Evolutionary conservation across 1,284 basidiomycete genomes (phyloP), one percentile per base, ranked within the genome.

Genomic region (Ganoderma boninense): DNA sequence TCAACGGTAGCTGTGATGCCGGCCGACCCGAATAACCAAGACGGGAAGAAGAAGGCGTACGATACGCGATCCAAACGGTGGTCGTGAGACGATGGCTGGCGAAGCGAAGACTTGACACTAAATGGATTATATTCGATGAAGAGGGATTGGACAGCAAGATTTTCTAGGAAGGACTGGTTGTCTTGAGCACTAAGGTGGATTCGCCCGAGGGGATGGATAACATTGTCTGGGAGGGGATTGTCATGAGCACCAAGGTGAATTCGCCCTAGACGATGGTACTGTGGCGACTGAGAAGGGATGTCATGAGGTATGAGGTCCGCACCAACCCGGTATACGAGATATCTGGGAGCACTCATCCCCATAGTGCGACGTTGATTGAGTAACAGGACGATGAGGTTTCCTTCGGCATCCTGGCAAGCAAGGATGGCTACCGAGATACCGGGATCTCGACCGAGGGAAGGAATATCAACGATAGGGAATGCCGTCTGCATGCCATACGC

Each of bases 31-130:
- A 61, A 46, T 10, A 62, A 14, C 65, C 65, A 66, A 13, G 65
- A 35, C 13, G 65, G 65, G 59, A 66, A 66, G 59, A 66, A 66
- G 65, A 66, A 66, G 1, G 43, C 65, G 11, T 66, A 66, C 10
- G 65, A 66, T 23, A 60, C 42, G 29, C 29, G 14, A 35, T 26
- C 11, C 5, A 6, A 32, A 23, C 32, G 23, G 8, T 29, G 54
- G 10, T 11, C 42, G 13, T 20, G n/a, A 11, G 35, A 20, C 11
- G 13, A 5, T n/a, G 46, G 26, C 32, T 29, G 49, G n/a, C n/a
- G 7, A n/a, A 7, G 40, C 18, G 26, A n/a, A 49, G 44, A 35
- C 16, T 13, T 23, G 13, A n/a, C 14, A 29, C 26, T 23, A 16
- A 35, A 20, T 13, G 42, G 35, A 10, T n/a, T 49, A 35, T 35